Evolutionary conservation across 2,329 filamentous ascomycete species (phyloP), one percentile per base, ranked within the genome.

Genomic region (Fusarium camptoceras): DNA sequence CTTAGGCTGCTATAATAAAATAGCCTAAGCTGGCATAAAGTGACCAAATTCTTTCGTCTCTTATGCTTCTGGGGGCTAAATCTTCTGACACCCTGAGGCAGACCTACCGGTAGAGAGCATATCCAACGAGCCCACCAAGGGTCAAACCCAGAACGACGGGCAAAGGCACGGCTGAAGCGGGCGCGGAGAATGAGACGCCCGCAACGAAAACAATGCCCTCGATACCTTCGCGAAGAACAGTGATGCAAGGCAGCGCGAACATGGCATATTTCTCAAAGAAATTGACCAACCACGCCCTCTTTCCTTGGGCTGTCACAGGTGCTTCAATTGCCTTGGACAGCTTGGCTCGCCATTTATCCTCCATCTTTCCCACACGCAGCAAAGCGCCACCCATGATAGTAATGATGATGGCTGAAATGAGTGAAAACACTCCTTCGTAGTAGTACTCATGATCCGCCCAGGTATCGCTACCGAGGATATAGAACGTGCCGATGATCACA

Each of bases 121-220:
- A 94, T 9, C 94, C 93, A 37, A 94, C 86, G 0, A 88, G 59
- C 11, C 81, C 78, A 1, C 94, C 94, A 9, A 90, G 89, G 2
- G 86, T 73, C 14, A 97, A 79, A 1, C 94, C 94, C 22, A 88
- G 84, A 20, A 97, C 79, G 6, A 94, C 92, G 0, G 94, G 89
- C 4, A 97, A 80, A 6, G 94, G 94, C 53, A 97, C 92, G 0
- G 94, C 86, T 6, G 86, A 87, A 2, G 92, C 93, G 0, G 94
- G 92, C 4, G 92, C 84, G 2, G 89, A 88, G 53, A 97, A 89
- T 4, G 91, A 91, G 6, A 97, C 94, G 28, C 94, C 94, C 16
- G 93, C 93, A 55, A 97, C 89, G 78, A 97, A 97, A n/a, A 97
- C 87, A 27, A 97, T 91, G 1, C 92, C 93, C 78, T 97, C 94